Conservation (phyloP, 2,329 filamentous ascomycete species). For the Cytospora leucostoma region DNA sequence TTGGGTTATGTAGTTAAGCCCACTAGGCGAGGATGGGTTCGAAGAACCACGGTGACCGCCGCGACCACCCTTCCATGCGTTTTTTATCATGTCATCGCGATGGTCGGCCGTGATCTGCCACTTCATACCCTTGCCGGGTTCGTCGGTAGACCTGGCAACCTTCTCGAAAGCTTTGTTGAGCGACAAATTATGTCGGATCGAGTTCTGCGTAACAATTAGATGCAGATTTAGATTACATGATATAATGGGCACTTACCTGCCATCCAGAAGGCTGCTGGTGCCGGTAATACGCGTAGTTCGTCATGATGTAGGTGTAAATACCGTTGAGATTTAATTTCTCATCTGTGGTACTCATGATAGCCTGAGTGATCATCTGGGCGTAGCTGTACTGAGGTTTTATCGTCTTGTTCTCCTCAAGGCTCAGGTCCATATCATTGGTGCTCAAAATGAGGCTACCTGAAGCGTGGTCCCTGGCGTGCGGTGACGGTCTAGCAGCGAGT, state of each 20-base stretch:
- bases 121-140: conserved; percentile 98
- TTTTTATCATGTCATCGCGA: conserved; percentile 84
- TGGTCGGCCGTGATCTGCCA: conserved; percentile 90
- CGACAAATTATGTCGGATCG: conserved; percentile 93
- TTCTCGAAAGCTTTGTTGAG: conserved; percentile 95
- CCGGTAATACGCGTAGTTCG: conserved; percentile 90
- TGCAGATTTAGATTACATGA: background rate
- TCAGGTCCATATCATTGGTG: conserved; percentile 69
- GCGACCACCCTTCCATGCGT: conserved; percentile 61
- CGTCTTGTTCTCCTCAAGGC: conserved; percentile 80
- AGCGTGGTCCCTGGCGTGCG: conserved; percentile 37
- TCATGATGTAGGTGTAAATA: conserved; percentile 92
- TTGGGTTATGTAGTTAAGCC: conserved; percentile 62
- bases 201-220: conserved; percentile 62
- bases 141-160: conserved; percentile 86
- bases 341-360: conserved; percentile 82
- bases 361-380: conserved; percentile 94
- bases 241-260: conserved; percentile 65
- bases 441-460: conserved; percentile 49
- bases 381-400: conserved; percentile 97
- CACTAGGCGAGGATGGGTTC: conserved; percentile 67
- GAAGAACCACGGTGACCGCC: conserved; percentile 69
- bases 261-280: conserved; percentile 77
- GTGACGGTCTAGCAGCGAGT: conserved; percentile 41
- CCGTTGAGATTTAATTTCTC: conserved; percentile 88